These are phyloP conservation scores for Echites panduratus DNA, from an alignment of 257 asterid genomes.

Conservation along the genomic window DNA sequence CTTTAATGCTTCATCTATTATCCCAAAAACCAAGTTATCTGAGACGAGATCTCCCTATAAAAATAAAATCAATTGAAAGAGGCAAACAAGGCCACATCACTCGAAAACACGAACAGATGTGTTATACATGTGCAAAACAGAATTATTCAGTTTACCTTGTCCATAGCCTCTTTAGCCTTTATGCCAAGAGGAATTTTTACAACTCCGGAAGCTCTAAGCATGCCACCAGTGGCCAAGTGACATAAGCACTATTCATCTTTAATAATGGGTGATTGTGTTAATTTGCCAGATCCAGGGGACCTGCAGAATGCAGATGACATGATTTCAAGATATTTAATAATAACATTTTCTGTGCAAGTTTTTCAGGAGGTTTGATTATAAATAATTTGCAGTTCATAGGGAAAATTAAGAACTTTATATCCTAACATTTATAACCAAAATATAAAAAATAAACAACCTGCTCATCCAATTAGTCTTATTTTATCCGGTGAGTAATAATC, in stretches of 20 bases:
- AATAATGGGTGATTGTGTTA: slow-evolving; percentile 88
- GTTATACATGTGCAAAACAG: not conserved
- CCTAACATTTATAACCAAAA: not conserved
- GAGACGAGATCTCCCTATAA: slow-evolving; percentile 87
- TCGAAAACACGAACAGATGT: not conserved
- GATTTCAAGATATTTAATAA: not conserved
- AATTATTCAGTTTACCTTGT: slow-evolving; percentile 41
- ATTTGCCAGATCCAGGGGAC: slow-evolving; percentile 98
- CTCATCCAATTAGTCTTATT: not conserved
- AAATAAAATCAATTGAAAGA: not conserved
- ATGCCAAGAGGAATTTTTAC: slow-evolving; percentile 88
- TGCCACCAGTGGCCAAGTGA: slow-evolving; percentile 98
- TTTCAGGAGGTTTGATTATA: not conserved
- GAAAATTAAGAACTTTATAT: not conserved
- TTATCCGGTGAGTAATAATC: not conserved
- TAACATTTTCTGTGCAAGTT: not conserved
- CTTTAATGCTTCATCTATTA: slow-evolving; percentile 86
- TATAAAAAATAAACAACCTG: not conserved
- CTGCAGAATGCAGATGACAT: slow-evolving; percentile 25
- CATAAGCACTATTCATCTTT: slow-evolving; percentile 88
- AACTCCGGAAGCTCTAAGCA: slow-evolving; percentile 94
- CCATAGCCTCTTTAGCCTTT: slow-evolving; percentile 95
- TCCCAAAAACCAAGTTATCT: slow-evolving; percentile 89
- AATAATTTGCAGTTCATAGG: not conserved
- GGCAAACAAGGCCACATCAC: slow-evolving; percentile 2